Base-by-base conservation (phyloP, 306 rosid genomes). In the Gynostemma pentaphyllum region DNA sequence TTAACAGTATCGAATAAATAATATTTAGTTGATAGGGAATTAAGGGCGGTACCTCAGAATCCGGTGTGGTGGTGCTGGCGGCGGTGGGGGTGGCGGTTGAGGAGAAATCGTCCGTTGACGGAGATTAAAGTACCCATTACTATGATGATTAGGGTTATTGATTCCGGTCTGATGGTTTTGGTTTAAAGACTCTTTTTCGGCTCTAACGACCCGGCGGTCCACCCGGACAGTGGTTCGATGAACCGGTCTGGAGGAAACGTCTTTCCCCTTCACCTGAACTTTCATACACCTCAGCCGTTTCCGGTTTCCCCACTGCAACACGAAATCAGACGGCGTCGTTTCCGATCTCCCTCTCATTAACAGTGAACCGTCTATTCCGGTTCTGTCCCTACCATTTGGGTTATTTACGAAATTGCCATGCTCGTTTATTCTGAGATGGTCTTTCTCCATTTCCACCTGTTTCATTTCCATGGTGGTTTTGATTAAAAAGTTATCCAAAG, bases 211-310 rank as follows among this genome's bases (percentile, higher is more conserved):
- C 72, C 88, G 75, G 23, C 90, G 86, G 67, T 87, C 94, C 27
- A 87, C 90, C 41, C 94, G 88, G 68, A 78, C 85, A 26, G 88
- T 81, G 23, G 88, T 81, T 66, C 78, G 70, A 14, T 82, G 85
- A 73, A 75, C 85, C 73, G 89, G 83, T 37, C 56, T 76, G 44
- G 81, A 75, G 56, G 66, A 61, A 14, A 41, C 66, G 22, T 61
- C 55, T 54, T 22, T 42, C 70, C 79, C 89, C 73, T 78, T 90
- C 16, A 81, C 94, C 90, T 81, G 94, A 42, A 83, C 79, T 81
- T 90, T 90, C 97, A 81, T 90, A 67, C 90, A 90, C 78, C 97
- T 57, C 23, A 80, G 86, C 55, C 97, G 82, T 85, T 90, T 90
- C 57, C 90, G 85, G 72, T 87, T 90, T 44, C 97, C 97, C 97